These are phyloP conservation scores for Penicillium ucsense DNA, from an alignment of 495 filamentous ascomycete species.

Conservation along the genomic window DNA sequence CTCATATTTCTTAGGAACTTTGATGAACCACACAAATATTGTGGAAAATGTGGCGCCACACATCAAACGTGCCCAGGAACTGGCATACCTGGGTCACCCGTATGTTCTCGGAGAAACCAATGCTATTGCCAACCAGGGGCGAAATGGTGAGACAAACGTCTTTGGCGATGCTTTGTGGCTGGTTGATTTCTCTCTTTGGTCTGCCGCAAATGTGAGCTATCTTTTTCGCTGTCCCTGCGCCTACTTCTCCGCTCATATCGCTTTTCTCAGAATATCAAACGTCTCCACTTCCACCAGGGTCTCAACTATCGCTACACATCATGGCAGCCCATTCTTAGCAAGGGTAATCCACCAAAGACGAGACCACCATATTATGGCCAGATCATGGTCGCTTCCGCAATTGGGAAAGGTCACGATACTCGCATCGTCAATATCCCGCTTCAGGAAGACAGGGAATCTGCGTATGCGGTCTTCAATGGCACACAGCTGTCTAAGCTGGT, in stretches of 20 bases:
- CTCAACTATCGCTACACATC: conserved; percentile 13
- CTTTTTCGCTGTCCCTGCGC: background rate
- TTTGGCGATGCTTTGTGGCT: conserved; percentile 13
- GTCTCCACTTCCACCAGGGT: conserved; percentile 16
- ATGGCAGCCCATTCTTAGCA: conserved; percentile 12
- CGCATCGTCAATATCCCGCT: conserved; percentile 10
- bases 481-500: conserved; percentile 2
- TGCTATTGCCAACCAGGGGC: conserved; percentile 9
- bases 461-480: conserved; percentile 8
- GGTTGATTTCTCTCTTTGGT: conserved; percentile 13
- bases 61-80: conserved; percentile 6
- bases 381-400: conserved; percentile 8
- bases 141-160: conserved; percentile 5
- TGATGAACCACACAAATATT: conserved; percentile 17
- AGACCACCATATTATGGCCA: conserved; percentile 12
- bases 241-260: background rate
- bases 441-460: conserved; percentile 5
- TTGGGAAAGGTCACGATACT: background rate
- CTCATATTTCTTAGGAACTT: background rate
- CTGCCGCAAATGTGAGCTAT: conserved; percentile 7
- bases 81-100: conserved; percentile 8
- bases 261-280: conserved; percentile 7
- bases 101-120: conserved; percentile 10
- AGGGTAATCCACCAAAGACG: conserved; percentile 3
- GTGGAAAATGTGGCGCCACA: conserved; percentile 2